Percentiles rank a stretch among this genome's conserved stretches.
Evolutionary conservation across 805 yeast species (phyloP).

Genomic region (Suhomyces prunicola): DNA sequence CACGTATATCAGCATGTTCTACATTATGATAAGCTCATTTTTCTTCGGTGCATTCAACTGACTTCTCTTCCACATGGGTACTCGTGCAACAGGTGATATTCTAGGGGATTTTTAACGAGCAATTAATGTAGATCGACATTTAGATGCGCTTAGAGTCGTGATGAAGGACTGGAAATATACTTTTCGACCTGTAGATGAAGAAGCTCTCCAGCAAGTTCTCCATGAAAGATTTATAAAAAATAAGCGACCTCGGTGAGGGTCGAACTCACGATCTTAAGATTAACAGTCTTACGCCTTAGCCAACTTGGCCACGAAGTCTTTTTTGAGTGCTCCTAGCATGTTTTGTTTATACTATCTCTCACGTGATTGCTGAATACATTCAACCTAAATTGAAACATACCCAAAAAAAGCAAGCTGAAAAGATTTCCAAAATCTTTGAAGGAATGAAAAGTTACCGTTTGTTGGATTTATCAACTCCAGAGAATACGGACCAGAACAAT

Average conservation of each 20-base stretch:
- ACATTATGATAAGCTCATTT: not conserved
- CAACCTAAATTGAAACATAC: too few relatives aligned
- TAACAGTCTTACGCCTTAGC: conserved; percentile 9
- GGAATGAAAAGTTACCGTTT: too few relatives aligned
- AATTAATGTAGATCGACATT: not conserved
- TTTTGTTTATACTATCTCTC: too few relatives aligned
- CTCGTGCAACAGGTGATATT: not conserved
- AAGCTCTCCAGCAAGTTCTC: not conserved
- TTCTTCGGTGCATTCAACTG: not conserved
- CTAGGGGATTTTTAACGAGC: not conserved
- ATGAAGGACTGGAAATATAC: too few relatives aligned
- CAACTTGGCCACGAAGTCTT: conserved; percentile 8
- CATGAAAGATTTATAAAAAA: not conserved
- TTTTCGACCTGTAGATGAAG: too few relatives aligned
- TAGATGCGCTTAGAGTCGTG: not conserved
- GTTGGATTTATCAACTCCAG: too few relatives aligned
- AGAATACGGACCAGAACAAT: too few relatives aligned
- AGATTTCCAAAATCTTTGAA: too few relatives aligned
- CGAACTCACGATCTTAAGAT: conserved; percentile 9
- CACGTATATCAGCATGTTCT: not conserved
- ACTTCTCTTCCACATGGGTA: not conserved
- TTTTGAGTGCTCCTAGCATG: too few relatives aligned
- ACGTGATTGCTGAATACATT: too few relatives aligned
- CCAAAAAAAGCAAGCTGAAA: too few relatives aligned
- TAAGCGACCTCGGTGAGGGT: conserved; percentile 8